Base-by-base conservation (phyloP, 1,284 basidiomycete species). In the Mycena citricolor region DNA sequence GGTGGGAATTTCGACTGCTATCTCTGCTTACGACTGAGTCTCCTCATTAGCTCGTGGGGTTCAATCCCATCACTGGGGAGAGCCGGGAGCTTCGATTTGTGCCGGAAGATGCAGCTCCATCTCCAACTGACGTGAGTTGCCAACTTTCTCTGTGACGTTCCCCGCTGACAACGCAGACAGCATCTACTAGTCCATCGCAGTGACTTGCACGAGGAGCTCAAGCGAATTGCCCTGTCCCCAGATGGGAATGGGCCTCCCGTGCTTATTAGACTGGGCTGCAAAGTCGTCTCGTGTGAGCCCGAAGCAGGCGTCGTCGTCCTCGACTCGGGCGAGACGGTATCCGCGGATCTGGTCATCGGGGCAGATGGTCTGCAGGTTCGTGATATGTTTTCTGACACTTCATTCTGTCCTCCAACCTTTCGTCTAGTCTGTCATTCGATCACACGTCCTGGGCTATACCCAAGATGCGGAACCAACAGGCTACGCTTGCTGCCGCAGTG, bases 301-400 rank as follows among this genome's bases (percentile, higher is more conserved):
- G 40, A 46, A 4, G 22, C 19, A 3, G 44, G 40, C 2, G 21
- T 23, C 4, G 29, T 50, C 2, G 36, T 22, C 5, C 34, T 45
- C 23, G 26, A 14, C 7, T 24, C 39, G 19, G 48, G 43, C 0
- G 13, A 17, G 12, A 11, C 23, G 10, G 21, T 45, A 6, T 11
- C 17, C 6, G 33, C 34, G 14, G 48, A 50, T 20, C 28, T 46
- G 1, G 11, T 50, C 22, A 22, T 50, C 8, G 48, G 48, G 8
- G 48, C 39, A 2, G 48, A 50, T 12, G 48, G 48, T 5, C 36
- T 50, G 19, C 12, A 29, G 7, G 6, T 28, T 8, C 12, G 26
- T 8, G 13, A 4, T 19, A 17, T n/a, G 8, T 24, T n/a, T 14
- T 12, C 5, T 13, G 8, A 22, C 16, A 20, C 16, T 12, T 16